Evolutionary conservation across 2,329 filamentous ascomycete species (phyloP), one percentile per base, ranked within the genome.

Genomic region (Magnaporthales sp.): DNA sequence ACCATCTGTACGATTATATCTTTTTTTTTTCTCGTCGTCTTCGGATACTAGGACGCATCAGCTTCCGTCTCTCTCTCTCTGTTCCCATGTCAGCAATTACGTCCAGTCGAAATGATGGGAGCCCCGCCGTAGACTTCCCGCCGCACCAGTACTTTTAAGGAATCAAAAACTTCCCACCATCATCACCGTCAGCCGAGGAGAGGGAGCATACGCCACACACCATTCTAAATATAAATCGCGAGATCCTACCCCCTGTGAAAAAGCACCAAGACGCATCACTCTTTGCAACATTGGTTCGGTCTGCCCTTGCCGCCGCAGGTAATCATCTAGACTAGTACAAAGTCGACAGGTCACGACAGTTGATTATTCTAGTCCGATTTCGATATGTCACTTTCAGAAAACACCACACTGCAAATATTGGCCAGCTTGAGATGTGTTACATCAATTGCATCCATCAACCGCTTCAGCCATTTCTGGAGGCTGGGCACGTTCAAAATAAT

Each of bases 1-100:
- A n/a, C 51, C 26, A 65, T 56, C 63, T 65, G 63, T 65, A 65
- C 63, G 63, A 65, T 65, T 65, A 65, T 58, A 22, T 65, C 38
- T 60, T 60, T 60, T 58, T 65, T 65, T 54, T 56, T 11, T 64
- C 32, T 24, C 62, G 61, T 63, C 62, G 62, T 64, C 62, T 64
- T 65, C 63, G 31, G 63, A 51, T 65, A 65, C 63, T 65, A 65
- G 46, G 63, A 58, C 63, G 56, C 56, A 29, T 60, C 56, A 60
- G 56, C 56, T 60, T 58, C 6, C 38, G 38, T 60, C 56, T 27
- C 24, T 60, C 38, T 51, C 15, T 60, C 22, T 60, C 56, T 60
- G 56, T 60, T 26, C 54, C 56, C 56, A 60, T 60, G 56, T 15
- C 56, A 60, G 24, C 56, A 60, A 60, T 27, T 27, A 60, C 56